These are phyloP conservation scores for Phytophthora syringae DNA, from an alignment of 352 stramenopile genomes.

Conservation along the genomic window DNA sequence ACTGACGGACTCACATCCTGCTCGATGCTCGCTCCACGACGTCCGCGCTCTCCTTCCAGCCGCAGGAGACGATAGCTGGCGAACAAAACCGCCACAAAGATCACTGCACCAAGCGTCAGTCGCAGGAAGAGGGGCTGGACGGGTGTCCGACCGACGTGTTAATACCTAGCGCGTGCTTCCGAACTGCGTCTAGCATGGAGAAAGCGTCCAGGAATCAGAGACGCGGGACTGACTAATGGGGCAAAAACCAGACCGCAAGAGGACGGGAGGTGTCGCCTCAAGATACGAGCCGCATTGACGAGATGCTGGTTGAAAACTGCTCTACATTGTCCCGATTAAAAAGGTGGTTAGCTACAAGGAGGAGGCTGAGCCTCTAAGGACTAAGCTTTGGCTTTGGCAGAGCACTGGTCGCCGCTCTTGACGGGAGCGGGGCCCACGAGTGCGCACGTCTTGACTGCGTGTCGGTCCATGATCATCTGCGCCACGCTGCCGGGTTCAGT, in stretches of 20 bases:
- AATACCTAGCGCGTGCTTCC: constrained; percentile 52
- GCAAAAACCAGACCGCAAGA: not conserved
- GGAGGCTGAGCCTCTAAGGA: not conserved
- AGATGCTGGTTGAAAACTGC: constrained; percentile 7
- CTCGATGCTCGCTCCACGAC: constrained; percentile 34
- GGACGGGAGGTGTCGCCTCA: not conserved
- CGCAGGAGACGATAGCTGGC: constrained; percentile 66
- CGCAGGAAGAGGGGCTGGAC: too few species aligned
- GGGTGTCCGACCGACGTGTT: too few species aligned
- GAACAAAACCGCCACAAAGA: constrained; percentile 62
- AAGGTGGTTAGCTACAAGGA: constrained; percentile 26
- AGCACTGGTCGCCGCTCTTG: constrained; percentile 23
- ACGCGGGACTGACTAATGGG: too few species aligned
- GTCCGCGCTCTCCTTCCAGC: constrained; percentile 54
- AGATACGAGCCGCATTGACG: too few species aligned
- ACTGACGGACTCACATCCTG: constrained; percentile 38
- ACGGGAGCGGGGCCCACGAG: constrained; percentile 40
- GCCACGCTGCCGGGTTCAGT: constrained; percentile 38
- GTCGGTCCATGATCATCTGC: constrained; percentile 66
- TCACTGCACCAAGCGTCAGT: constrained; percentile 41
- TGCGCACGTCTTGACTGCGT: constrained; percentile 58
- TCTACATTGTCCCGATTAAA: constrained; percentile 21
- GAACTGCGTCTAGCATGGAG: constrained; percentile 37
- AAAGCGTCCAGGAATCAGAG: too few species aligned
- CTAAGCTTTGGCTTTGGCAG: constrained; percentile 26